Conservation (phyloP, 352 stramenopile genomes). For the Blastocystis sp. region DNA sequence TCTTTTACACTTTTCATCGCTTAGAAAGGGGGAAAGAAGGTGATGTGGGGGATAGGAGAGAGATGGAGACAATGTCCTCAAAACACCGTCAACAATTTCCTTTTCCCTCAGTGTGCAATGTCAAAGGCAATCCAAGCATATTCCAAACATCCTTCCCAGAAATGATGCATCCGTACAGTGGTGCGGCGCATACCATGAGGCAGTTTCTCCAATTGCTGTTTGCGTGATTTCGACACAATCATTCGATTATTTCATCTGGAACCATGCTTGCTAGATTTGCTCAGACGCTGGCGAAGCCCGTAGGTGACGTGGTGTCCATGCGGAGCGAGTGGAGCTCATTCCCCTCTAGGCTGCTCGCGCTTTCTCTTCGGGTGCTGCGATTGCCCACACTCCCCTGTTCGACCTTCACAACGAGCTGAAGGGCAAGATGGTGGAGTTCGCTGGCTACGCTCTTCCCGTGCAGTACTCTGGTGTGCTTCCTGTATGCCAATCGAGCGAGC, state of each 20-base stretch:
- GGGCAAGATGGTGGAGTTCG: conserved; percentile 88
- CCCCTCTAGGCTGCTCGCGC: conserved; percentile 23
- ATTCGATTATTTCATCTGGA: not conserved
- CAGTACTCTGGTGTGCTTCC: conserved; percentile 79
- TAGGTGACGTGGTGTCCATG: not conserved
- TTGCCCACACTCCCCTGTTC: conserved; percentile 70
- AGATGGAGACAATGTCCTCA: not conserved
- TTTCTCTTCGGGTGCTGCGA: conserved; percentile 25
- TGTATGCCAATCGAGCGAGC: not conserved
- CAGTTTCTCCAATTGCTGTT: not conserved
- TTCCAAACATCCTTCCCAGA: not conserved
- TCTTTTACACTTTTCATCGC: too few species aligned
- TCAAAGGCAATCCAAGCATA: not conserved
- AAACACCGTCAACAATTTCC: not conserved
- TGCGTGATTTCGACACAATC: not conserved
- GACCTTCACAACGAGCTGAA: conserved; percentile 71
- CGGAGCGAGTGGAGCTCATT: not conserved
- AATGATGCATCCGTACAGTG: not conserved
- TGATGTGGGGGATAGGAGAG: too few species aligned
- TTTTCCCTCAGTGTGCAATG: not conserved
- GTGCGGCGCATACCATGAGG: not conserved
- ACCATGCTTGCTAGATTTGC: conserved; percentile 18
- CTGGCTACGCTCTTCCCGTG: conserved; percentile 92
- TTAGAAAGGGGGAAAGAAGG: too few species aligned
- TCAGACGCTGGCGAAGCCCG: not conserved